phyloP scores from a whole-genome alignment of 345 rosid species.

The Microcos paniculata region DNA sequence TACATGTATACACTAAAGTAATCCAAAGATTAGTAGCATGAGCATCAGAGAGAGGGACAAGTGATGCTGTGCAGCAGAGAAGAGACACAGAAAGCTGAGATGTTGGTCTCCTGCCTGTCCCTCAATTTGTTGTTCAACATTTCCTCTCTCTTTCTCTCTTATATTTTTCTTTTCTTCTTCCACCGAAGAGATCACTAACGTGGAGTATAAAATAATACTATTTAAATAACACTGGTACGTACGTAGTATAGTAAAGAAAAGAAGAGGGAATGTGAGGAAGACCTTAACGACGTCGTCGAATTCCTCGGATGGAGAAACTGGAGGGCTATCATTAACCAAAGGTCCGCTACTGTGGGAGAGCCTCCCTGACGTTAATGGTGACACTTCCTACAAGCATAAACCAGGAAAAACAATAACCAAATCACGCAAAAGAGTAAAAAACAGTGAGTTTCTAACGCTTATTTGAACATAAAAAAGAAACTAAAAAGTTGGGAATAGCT shows the following conservation, averaged over 20 bases:
- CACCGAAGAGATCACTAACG: slow-evolving; percentile 13
- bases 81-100: slow-evolving; percentile 20
- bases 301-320: slow-evolving; percentile 83
- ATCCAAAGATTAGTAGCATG: slow-evolving; percentile 7
- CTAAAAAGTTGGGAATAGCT: not conserved
- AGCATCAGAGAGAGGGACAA: not conserved
- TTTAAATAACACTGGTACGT: not conserved
- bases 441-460: not conserved
- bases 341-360: slow-evolving; percentile 96
- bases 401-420: not conserved
- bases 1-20: slow-evolving; percentile 3
- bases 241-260: not conserved
- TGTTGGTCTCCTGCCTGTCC: slow-evolving; percentile 23
- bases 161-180: slow-evolving; percentile 11
- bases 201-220: not conserved
- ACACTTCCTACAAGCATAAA: slow-evolving; percentile 62
- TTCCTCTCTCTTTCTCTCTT: slow-evolving; percentile 16
- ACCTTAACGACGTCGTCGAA: slow-evolving; percentile 94
- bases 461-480: not conserved
- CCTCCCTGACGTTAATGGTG: slow-evolving; percentile 92
- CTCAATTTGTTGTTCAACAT: not conserved
- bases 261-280: not conserved
- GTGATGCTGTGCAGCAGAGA: not conserved
- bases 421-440: not conserved
- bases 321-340: slow-evolving; percentile 75